Base-by-base conservation (phyloP, 2,329 filamentous ascomycete species). In the Dactylellina drechsleri region DNA sequence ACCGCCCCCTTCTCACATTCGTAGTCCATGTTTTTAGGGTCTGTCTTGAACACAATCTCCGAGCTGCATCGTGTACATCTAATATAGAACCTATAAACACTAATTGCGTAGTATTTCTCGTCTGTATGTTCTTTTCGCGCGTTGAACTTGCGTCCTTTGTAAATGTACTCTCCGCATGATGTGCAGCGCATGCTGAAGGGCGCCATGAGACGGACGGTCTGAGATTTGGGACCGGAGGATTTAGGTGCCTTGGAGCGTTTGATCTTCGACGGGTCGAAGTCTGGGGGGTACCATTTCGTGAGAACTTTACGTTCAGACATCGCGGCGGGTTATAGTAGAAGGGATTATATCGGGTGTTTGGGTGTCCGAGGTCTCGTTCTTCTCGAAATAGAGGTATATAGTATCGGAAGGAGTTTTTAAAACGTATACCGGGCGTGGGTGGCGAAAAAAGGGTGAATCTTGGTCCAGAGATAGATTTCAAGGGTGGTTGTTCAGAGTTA, bases 21-120 rank as follows among this genome's bases (percentile, higher is more conserved):
- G 81, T 97, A 99, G 81, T 98, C 94, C 86, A 93, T 92, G 80
- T 93, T 93, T 82, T 96, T 96, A 0, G 95, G 95, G 79, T 99
- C 95, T 0, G 95, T 98, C 77, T 91, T 90, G 84, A 98, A 96
- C 0, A 92, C 93, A 78, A 98, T 97, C 80, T 97, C 92, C 50
- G 87, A 89, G 50, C 86, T 89, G 83, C 94, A 97, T 56, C 92
- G 85, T 40, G 93, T 96, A 83, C 94, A 97, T 6, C 92, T 87
- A 79, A 94, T 96, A 83, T 93, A 95, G 85, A 98, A 97, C 31
- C 91, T 88, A 83, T 90, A 95, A 77, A 96, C 93, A 75, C 92
- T 88, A 76, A 98, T 96, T 58, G 87, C 87, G 54, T 97, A 88
- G 83, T 99, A 99, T 78, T 90, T 91, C 79, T 97, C 91, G 18